phyloP scores from a whole-genome alignment of 805 yeast genomes.

The Lipomyces spencermartinsiae region DNA sequence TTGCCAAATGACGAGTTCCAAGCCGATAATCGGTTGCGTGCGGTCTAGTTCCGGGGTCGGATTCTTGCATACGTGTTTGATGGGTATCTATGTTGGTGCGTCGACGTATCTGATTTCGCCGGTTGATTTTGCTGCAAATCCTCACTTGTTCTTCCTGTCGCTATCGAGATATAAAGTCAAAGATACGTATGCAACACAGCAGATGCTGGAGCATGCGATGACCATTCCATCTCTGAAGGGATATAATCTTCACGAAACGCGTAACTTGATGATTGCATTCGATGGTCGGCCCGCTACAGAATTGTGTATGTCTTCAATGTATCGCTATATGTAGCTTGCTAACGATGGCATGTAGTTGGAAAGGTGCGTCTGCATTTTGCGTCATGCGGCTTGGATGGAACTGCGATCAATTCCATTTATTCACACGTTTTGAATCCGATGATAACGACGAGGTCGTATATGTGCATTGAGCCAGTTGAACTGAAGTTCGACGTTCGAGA shows the following conservation, averaged over 20 bases:
- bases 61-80: conserved; percentile 78
- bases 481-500: conserved; percentile 86
- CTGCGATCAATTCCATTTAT: conserved; percentile 77
- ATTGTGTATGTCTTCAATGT: conserved; percentile 42
- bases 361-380: conserved; percentile 67
- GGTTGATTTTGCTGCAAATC: conserved; percentile 74
- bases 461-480: conserved; percentile 87
- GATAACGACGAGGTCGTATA: conserved; percentile 81
- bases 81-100: conserved; percentile 87
- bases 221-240: conserved; percentile 65
- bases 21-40: conserved; percentile 83
- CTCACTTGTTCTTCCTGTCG: conserved; percentile 71
- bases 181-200: conserved; percentile 83
- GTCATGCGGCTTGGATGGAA: conserved; percentile 66
- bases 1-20: conserved; percentile 74
- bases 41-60: conserved; percentile 87
- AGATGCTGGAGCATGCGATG: conserved; percentile 79
- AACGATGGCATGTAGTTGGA: conserved; percentile 46
- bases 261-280: conserved; percentile 84
- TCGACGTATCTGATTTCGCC: conserved; percentile 83
- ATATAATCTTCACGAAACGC: conserved; percentile 64
- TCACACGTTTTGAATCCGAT: conserved; percentile 82
- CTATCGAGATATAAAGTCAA: conserved; percentile 79
- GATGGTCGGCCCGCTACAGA: conserved; percentile 74
- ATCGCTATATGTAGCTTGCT: conserved; percentile 22